A percentile compares a stretch with the other conserved stretches of the same genome.
Conservation (phyloP, 768 basidiomycete genomes). For the Hypsizygus marmoreus region DNA sequence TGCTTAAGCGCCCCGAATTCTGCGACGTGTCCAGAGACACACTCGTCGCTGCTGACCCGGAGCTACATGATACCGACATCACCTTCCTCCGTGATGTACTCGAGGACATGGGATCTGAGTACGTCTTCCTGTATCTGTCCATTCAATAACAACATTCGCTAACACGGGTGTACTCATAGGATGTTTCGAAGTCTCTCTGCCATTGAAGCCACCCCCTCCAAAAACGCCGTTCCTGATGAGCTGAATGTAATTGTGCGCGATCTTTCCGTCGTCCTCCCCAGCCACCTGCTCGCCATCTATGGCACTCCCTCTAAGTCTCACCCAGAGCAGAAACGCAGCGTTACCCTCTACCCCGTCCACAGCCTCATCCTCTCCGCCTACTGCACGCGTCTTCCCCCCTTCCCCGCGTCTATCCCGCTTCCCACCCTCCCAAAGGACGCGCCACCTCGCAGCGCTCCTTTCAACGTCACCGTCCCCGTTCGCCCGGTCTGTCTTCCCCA, state of each 20-base stretch:
- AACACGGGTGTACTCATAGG: constrained; percentile 27
- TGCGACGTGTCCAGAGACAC: constrained; percentile 46
- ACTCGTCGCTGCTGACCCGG: constrained; percentile 51
- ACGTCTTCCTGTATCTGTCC: constrained; percentile 19
- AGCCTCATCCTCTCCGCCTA: constrained; percentile 52
- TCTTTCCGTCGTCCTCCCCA: constrained; percentile 37
- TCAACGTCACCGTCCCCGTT: constrained; percentile 49
- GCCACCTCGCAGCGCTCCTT: too few relatives aligned
- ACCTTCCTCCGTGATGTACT: constrained; percentile 57
- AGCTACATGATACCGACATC: constrained; percentile 46
- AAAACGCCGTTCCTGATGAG: constrained; percentile 41
- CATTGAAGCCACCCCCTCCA: constrained; percentile 32
- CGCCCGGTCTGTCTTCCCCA: constrained; percentile 64
- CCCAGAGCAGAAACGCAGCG: too few relatives aligned
- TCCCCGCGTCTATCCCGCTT: constrained; percentile 44
- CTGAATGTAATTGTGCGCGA: constrained; percentile 42
- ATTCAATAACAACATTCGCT: constrained; percentile 1
- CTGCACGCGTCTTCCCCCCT: constrained; percentile 63
- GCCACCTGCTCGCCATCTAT: constrained; percentile 56
- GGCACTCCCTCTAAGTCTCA: constrained; percentile 13
- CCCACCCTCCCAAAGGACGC: too few relatives aligned
- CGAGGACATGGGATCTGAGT: constrained; percentile 44
- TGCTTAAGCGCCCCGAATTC: constrained; percentile 53
- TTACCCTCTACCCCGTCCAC: constrained; percentile 10
- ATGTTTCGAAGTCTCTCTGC: constrained; percentile 40